Conservation (phyloP, 2,329 filamentous ascomycete genomes). For the Delphinella strobiligena region DNA sequence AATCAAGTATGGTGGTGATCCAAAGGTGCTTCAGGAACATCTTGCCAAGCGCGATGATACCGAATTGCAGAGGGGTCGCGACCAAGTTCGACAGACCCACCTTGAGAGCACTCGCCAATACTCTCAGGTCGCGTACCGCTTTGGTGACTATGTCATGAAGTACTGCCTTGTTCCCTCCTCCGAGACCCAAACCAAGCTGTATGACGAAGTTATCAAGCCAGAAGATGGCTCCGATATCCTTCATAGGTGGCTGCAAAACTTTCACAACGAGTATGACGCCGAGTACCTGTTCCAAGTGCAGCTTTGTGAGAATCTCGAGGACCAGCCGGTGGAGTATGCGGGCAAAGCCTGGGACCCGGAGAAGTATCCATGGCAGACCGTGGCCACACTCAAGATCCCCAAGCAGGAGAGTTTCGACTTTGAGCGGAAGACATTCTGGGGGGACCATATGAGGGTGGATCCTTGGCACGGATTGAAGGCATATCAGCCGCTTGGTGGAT, state of each 20-base stretch:
- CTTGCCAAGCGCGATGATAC: constrained; percentile 27
- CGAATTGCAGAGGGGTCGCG: constrained; percentile 27
- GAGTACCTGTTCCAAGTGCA: constrained; percentile 36
- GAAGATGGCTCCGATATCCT: constrained; percentile 25
- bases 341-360: constrained; percentile 33
- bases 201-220: constrained; percentile 26
- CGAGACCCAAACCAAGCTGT: constrained; percentile 28
- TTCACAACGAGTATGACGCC: constrained; percentile 27
- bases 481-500: constrained; percentile 28
- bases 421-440: constrained; percentile 30
- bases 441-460: constrained; percentile 32
- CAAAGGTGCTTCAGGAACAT: constrained; percentile 29
- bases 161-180: constrained; percentile 33
- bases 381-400: constrained; percentile 28
- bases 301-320: constrained; percentile 33
- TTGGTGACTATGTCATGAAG: constrained; percentile 36
- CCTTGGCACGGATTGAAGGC: constrained; percentile 30
- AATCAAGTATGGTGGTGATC: constrained; percentile 25
- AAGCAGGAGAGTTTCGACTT: constrained; percentile 31
- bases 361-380: constrained; percentile 36
- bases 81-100: constrained; percentile 28
- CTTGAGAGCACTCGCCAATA: constrained; percentile 29
- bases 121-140: constrained; percentile 37
- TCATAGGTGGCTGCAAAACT: constrained; percentile 28
- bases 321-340: constrained; percentile 34